Percentiles rank a stretch among this genome's conserved stretches.
phyloP scores from a whole-genome alignment of 2,329 filamentous ascomycete species.

The Fusarium camptoceras region DNA sequence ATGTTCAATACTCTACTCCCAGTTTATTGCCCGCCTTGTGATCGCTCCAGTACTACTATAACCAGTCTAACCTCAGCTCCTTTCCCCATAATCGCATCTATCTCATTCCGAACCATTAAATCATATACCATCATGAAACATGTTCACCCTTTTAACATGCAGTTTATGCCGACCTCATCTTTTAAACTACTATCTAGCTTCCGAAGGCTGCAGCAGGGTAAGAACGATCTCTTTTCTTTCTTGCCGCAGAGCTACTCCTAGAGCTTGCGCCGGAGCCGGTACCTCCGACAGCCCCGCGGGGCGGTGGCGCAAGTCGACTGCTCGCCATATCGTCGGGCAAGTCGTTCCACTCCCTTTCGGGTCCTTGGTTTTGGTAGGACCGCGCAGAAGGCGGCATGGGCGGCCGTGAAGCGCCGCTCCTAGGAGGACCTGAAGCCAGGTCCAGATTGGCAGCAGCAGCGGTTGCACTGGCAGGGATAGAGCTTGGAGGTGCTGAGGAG shows the following conservation, averaged over 20 bases:
- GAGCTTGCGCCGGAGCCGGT: slow-evolving; percentile 61
- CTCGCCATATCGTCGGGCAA: slow-evolving; percentile 69
- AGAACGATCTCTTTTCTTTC: slow-evolving; percentile 70
- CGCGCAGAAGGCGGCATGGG: slow-evolving; percentile 49
- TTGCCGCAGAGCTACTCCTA: slow-evolving; percentile 64
- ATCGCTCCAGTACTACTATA: slow-evolving; percentile 15
- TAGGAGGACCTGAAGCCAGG: slow-evolving; percentile 42
- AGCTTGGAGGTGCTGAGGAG: slow-evolving; percentile 27
- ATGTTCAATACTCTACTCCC: not conserved
- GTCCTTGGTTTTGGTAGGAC: slow-evolving; percentile 70
- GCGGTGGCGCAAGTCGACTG: slow-evolving; percentile 47
- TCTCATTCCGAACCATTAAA: slow-evolving; percentile 11
- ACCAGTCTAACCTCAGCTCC: not conserved
- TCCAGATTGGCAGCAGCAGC: slow-evolving; percentile 51
- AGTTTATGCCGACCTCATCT: not conserved
- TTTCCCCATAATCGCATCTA: slow-evolving; percentile 6
- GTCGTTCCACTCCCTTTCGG: slow-evolving; percentile 75
- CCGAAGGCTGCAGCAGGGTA: slow-evolving; percentile 74
- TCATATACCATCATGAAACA: slow-evolving; percentile 29
- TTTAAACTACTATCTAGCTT: slow-evolving; percentile 43
- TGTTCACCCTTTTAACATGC: not conserved
- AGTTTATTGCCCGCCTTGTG: not conserved
- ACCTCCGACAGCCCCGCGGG: slow-evolving; percentile 47
- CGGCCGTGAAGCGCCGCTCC: slow-evolving; percentile 37
- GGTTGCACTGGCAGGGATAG: slow-evolving; percentile 45